Conservation (phyloP, 2,329 filamentous ascomycete species). For the Pseudocercospora ulei region DNA sequence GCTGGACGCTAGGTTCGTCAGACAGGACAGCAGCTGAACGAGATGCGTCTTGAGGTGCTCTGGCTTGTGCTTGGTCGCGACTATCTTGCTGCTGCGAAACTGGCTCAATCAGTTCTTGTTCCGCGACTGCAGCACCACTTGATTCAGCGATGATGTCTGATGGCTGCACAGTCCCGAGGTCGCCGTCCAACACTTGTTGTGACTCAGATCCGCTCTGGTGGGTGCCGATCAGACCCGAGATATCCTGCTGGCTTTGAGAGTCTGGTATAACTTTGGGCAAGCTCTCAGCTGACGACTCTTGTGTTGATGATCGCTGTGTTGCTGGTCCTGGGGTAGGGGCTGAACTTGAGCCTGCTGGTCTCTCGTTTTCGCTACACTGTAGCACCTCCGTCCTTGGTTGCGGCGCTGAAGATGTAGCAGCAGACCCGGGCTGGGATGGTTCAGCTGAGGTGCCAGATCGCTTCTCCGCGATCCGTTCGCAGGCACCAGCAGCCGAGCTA, state of each 20-base stretch:
- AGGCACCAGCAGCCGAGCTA: constrained; percentile 25
- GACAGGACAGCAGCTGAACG: background rate
- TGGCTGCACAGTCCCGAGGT: too few relatives aligned
- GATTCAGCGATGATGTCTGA: background rate
- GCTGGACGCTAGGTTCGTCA: background rate
- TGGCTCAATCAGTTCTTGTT: background rate
- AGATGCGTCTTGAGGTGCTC: background rate
- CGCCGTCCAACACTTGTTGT: too few relatives aligned
- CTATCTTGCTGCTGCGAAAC: background rate
- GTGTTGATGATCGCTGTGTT: constrained; percentile 14
- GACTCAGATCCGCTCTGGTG: too few relatives aligned
- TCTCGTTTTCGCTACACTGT: constrained; percentile 4
- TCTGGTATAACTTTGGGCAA: constrained; percentile 20
- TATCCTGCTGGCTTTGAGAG: constrained; percentile 21
- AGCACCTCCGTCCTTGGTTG: constrained; percentile 3
- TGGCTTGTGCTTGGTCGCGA: background rate
- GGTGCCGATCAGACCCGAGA: too few relatives aligned
- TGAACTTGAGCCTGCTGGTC: background rate
- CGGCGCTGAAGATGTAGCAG: background rate
- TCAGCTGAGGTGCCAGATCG: background rate
- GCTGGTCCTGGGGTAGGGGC: background rate
- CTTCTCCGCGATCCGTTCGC: constrained; percentile 18
- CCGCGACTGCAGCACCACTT: background rate
- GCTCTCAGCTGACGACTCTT: constrained; percentile 15
- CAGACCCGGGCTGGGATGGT: background rate